Conservation (phyloP, 2,329 filamentous ascomycete species). For the Colletotrichum plurivorum region DNA sequence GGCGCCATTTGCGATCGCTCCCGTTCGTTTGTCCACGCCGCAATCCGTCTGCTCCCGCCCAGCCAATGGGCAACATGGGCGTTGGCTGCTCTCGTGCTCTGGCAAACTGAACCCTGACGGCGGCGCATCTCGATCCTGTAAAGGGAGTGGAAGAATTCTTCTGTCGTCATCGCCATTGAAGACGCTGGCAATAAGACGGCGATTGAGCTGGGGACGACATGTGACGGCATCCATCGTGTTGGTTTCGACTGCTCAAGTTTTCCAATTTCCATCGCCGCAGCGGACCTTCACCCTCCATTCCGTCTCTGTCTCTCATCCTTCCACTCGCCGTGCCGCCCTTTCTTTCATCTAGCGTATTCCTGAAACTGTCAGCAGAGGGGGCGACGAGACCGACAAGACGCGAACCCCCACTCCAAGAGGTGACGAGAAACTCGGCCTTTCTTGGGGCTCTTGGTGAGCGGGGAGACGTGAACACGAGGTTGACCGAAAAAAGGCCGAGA, state of each 20-base stretch:
- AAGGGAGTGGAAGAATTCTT: neutral
- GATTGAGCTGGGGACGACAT: neutral
- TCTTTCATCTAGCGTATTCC: neutral
- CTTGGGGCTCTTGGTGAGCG: neutral
- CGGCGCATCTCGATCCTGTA: neutral
- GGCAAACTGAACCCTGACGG: neutral
- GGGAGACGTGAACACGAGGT: neutral
- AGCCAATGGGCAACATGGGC: neutral
- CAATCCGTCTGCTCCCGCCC: neutral
- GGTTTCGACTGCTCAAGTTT: neutral
- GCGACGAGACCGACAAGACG: constrained; percentile 13
- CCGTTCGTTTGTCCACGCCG: neutral
- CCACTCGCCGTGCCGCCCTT: neutral
- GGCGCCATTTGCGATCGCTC: neutral
- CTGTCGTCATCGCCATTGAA: neutral
- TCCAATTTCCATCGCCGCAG: neutral
- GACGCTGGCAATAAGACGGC: neutral
- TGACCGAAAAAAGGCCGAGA: neutral
- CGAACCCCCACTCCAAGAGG: constrained; percentile 11
- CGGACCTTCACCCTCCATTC: neutral
- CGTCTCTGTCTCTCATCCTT: neutral
- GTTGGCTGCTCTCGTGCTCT: neutral
- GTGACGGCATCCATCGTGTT: neutral
- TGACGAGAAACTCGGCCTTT: neutral
- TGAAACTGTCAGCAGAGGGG: neutral